Conservation (phyloP, 2,329 filamentous ascomycete genomes). For the Mycocentrospora acerina region DNA sequence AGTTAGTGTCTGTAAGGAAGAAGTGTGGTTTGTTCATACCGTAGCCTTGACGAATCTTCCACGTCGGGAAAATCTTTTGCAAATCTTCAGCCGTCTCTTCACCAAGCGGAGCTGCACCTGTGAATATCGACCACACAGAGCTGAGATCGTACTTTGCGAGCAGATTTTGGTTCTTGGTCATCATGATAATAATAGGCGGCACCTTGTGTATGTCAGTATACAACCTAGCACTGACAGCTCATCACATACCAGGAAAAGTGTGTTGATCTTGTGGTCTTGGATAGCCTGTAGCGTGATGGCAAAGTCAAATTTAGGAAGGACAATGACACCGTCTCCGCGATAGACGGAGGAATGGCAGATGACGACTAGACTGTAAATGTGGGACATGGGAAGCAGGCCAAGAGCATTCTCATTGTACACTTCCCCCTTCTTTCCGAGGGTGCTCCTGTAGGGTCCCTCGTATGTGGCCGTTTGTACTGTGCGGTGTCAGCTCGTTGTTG, state of each 20-base stretch:
- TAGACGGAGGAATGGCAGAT: constrained; percentile 67
- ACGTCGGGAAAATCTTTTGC: constrained; percentile 61
- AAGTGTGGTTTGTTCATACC: constrained; percentile 47
- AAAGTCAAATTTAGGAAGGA: constrained; percentile 76
- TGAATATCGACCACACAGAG: constrained; percentile 66
- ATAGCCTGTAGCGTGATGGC: constrained; percentile 64
- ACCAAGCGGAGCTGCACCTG: constrained; percentile 77
- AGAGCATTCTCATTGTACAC: constrained; percentile 57
- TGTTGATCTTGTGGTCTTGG: constrained; percentile 67
- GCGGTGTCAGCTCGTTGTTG: constrained; percentile 2
- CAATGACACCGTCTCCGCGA: constrained; percentile 71
- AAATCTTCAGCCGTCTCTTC: constrained; percentile 70
- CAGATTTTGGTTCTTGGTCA: constrained; percentile 65
- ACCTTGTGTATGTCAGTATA: constrained; percentile 52
- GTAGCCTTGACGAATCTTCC: constrained; percentile 71
- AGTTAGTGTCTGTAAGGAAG: constrained; percentile 2
- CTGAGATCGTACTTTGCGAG: constrained; percentile 71
- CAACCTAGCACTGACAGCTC: not conserved
- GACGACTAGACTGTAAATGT: constrained; percentile 78
- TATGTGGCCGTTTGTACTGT: constrained; percentile 59
- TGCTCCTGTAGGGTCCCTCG: constrained; percentile 51
- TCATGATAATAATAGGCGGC: constrained; percentile 77
- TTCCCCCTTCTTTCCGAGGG: not conserved
- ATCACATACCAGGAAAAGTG: constrained; percentile 63
- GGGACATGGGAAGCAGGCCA: constrained; percentile 76